Base-by-base conservation (phyloP, 2,329 filamentous ascomycete genomes). In the Penicillium sp. region DNA sequence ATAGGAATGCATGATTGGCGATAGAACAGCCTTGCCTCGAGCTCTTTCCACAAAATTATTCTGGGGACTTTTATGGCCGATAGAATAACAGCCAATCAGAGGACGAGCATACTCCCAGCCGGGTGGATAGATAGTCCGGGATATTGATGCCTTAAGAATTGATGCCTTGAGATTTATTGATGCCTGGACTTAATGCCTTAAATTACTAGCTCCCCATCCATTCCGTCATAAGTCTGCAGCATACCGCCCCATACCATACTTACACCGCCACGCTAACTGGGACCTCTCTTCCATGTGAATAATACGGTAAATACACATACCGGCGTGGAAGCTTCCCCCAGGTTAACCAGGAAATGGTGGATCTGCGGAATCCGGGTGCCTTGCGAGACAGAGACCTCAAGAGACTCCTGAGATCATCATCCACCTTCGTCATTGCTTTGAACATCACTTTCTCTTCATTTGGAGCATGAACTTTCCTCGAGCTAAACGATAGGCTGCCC, bases 1-100 rank as follows among this genome's bases (percentile, higher is more conserved):
- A 35, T 65, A 70, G 8, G 72, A 75, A 61, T 74, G 68, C 73
- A 76, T 76, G 25, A 75, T 75, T 75, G 23, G 39, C 61, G 54
- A 38, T 38, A 35, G 34, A 50, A 29, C 23, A 52, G 46, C 42
- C 25, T 23, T 9, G 40, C 31, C 42, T 46, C 52, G 15, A 55
- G 45, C 45, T 54, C 48, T 40, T 40, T 46, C 35, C 35, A 52
- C 35, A 56, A 59, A 62, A 62, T 57, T 51, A 50, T 59, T 59
- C 56, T 51, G 57, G 54, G 21, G 31, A 48, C 54, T 52, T 50
- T 55, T 59, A 31, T 54, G 39, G 44, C 51, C 45, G 40, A 49
- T 31, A 32, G 35, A 45, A 52, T 48, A 46, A 3, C 6, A 29
- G 21, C 59, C 59, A 61, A 61, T 61, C 55, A 61, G 40, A 42